Conservation (phyloP, 805 yeast species). For the Sugiyamaella chiloensis region DNA sequence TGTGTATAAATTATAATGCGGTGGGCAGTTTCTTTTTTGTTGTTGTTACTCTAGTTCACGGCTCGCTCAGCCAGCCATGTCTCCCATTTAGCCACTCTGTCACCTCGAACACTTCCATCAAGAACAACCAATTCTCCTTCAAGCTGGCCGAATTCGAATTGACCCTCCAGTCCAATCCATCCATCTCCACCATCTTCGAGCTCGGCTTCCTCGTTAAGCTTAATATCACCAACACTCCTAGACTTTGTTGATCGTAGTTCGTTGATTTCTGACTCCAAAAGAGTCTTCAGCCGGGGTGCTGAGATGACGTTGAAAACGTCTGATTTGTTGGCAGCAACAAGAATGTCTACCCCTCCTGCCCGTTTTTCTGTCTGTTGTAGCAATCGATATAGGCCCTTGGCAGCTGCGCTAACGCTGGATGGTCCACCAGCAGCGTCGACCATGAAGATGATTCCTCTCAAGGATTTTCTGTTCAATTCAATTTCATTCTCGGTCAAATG, state of each 20-base stretch:
- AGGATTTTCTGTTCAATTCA: conserved; percentile 22
- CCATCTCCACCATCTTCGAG: conserved; percentile 45
- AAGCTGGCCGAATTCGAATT: conserved; percentile 61
- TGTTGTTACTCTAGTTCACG: no score
- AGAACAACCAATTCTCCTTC: conserved; percentile 63
- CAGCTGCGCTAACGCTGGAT: conserved; percentile 49
- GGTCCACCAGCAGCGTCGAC: conserved; percentile 69
- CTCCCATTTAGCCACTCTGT: conserved; percentile 57
- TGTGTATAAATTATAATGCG: no score
- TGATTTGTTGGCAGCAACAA: conserved; percentile 79
- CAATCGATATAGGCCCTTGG: conserved; percentile 56
- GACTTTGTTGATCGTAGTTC: conserved; percentile 49
- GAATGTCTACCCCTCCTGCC: conserved; percentile 67
- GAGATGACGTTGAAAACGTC: conserved; percentile 85
- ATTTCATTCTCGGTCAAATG: conserved; percentile 48
- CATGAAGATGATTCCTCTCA: conserved; percentile 69
- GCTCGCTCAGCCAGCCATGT: conserved; percentile 78
- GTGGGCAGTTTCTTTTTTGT: no score
- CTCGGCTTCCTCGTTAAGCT: conserved; percentile 30
- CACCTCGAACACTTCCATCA: conserved; percentile 67
- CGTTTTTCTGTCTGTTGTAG: conserved; percentile 59
- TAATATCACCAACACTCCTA: conserved; percentile 45
- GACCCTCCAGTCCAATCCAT: conserved; percentile 39
- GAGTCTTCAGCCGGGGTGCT: conserved; percentile 51
- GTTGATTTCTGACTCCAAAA: conserved; percentile 63